Evolutionary conservation across 257 asterid species (phyloP).

Genomic region (Vinca minor): DNA sequence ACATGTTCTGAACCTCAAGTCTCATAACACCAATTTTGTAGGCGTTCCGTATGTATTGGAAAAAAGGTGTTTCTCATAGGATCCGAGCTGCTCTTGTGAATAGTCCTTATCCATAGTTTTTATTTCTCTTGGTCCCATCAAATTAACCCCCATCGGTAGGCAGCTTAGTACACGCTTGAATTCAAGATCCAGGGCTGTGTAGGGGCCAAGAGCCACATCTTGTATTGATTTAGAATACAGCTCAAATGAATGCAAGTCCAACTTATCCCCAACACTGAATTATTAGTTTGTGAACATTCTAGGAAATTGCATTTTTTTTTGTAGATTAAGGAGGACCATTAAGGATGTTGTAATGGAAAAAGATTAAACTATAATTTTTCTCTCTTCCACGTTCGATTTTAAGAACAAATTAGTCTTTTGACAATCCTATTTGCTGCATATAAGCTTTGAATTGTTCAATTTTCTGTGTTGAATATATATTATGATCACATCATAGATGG

Average conservation of each 20-base stretch:
- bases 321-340: neutral
- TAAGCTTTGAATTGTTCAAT: neutral
- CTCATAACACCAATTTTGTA: too few species aligned
- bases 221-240: neutral
- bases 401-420: neutral
- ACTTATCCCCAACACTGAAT: neutral
- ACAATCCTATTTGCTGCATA: neutral
- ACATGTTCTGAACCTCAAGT: too few species aligned
- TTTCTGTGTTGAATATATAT: neutral
- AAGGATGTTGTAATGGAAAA: neutral
- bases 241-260: neutral
- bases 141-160: too few species aligned
- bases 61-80: too few species aligned
- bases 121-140: too few species aligned
- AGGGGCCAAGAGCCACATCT: too few species aligned
- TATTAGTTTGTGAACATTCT: too few species aligned
- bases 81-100: too few species aligned
- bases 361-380: neutral
- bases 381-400: neutral
- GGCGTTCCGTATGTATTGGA: too few species aligned
- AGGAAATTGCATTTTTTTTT: too few species aligned
- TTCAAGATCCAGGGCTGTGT: neutral
- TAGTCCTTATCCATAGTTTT: too few species aligned
- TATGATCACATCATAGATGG: slow-evolving; percentile 8
- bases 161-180: neutral